Percentiles rank a stretch among this genome's conserved stretches.
Conservation (phyloP, 805 yeast genomes). For the Candida takata region DNA sequence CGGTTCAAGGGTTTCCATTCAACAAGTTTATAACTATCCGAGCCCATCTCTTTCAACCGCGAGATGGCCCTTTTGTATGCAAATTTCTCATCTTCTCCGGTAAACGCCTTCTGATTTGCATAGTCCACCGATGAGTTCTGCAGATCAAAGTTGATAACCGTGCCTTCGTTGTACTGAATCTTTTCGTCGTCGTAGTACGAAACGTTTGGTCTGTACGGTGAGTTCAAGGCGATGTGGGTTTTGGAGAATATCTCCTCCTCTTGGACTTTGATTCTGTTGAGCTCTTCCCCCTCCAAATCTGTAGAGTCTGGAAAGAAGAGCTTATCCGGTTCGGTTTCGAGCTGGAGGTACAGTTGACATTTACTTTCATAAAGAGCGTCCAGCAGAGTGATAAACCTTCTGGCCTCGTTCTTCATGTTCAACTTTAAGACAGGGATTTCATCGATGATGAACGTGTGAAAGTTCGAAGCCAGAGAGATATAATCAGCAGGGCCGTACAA, state of each 20-base stretch:
- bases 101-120: conserved; percentile 47
- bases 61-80: conserved; percentile 68
- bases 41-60: conserved; percentile 53
- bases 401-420: conserved; percentile 58
- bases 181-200: conserved; percentile 50
- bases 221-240: conserved; percentile 49
- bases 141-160: conserved; percentile 16
- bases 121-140: conserved; percentile 31
- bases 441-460: conserved; percentile 49
- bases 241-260: conserved; percentile 66
- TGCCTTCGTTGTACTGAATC: conserved; percentile 23
- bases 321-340: conserved; percentile 42
- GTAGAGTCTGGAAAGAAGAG: conserved; percentile 67
- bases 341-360: conserved; percentile 49
- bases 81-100: conserved; percentile 73
- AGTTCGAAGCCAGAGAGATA: conserved; percentile 57
- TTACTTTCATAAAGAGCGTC: conserved; percentile 67
- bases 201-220: conserved; percentile 66
- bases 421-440: conserved; percentile 53
- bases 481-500: conserved; percentile 62
- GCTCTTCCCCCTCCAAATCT: conserved; percentile 22
- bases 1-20: conserved; percentile 51
- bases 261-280: conserved; percentile 39
- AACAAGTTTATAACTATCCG: conserved; percentile 42
- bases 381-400: conserved; percentile 56